Base-by-base conservation (phyloP, 352 stramenopile species). In the Thraustochytrium striatum region DNA sequence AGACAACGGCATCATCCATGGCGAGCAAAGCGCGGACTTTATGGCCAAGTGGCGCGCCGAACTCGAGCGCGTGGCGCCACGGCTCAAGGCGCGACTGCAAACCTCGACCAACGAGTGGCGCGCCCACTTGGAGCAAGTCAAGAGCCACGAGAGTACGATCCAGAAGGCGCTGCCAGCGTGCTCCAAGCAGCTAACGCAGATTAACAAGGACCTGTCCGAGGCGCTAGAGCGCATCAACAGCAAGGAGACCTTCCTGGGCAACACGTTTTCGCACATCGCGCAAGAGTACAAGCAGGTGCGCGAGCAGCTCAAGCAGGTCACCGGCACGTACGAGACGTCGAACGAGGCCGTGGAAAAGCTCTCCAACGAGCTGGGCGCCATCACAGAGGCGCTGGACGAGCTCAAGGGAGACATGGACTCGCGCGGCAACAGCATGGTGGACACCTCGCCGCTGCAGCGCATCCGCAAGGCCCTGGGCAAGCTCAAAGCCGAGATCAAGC, bases 201-300 rank as follows among this genome's bases (percentile, higher is more conserved):
- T 87, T n/a, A 58, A 58, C 30, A 78, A 81, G 3, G n/a, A 87
- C 50, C n/a, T 90, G 32, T 59, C 58, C 5, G 84, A 86, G 9
- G 82, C 83, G 32, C 50, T 88, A 30, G 85, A 88, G 30, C 82
- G 84, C 44, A 85, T 90, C 59, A 61, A 61, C 7, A 79, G 38
- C 35, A 89, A 89, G 79, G 87, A 90, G 65, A 84, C 82, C 13
- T 90, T 88, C 83, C 78, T 90, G 32, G 88, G 89, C 78, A 87
- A 53, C 53, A 78, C 87, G 61, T 88, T 88, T 62, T 79, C 83
- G 50, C 19, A 72, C 16, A 70, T 90, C 3, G 82, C 72, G 41
- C 68, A 85, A 32, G 83, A 90, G 50, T 90, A 87, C 80, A 82
- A 47, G 9, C 44, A 81, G 55, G 68, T 88, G 8, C 79, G 85